Evolutionary conservation across 2,329 filamentous ascomycete genomes (phyloP).

Genomic region (Colletotrichum echinochloae): DNA sequence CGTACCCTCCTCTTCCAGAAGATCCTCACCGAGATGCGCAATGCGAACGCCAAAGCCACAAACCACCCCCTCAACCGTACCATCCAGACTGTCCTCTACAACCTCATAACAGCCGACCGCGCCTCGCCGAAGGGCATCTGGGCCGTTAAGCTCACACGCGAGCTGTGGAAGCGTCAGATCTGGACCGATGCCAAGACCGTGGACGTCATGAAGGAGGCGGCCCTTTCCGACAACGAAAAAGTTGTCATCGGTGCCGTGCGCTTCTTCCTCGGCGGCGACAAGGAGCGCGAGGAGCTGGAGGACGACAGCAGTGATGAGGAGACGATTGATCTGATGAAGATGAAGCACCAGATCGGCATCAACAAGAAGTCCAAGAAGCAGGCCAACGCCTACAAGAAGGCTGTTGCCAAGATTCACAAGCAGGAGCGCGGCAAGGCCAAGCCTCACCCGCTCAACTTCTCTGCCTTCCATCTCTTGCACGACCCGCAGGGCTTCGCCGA

Average conservation of each 20-base stretch:
- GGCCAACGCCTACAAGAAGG: slow-evolving; percentile 81
- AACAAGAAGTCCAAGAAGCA: slow-evolving; percentile 98
- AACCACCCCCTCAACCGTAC: slow-evolving; percentile 95
- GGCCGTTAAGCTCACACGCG: slow-evolving; percentile 94
- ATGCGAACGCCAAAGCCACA: slow-evolving; percentile 85
- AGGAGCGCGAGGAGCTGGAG: slow-evolving; percentile 92
- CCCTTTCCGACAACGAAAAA: slow-evolving; percentile 91
- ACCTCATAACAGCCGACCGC: slow-evolving; percentile 87
- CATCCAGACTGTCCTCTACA: slow-evolving; percentile 93
- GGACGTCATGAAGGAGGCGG: slow-evolving; percentile 97
- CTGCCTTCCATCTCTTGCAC: slow-evolving; percentile 90
- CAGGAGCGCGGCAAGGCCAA: slow-evolving; percentile 89
- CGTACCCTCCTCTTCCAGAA: slow-evolving; percentile 86
- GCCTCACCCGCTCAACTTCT: slow-evolving; percentile 93
- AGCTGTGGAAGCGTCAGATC: slow-evolving; percentile 95
- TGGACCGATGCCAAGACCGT: slow-evolving; percentile 96
- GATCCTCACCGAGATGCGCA: slow-evolving; percentile 90
- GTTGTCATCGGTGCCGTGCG: slow-evolving; percentile 87
- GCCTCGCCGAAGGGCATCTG: slow-evolving; percentile 89
- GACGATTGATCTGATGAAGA: slow-evolving; percentile 79
- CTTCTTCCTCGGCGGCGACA: slow-evolving; percentile 96
- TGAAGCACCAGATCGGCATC: slow-evolving; percentile 88
- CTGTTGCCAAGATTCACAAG: slow-evolving; percentile 83
- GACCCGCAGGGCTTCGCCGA: slow-evolving; percentile 96
- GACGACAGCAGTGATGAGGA: slow-evolving; percentile 91